Evolutionary conservation across 2,329 filamentous ascomycete species (phyloP).

Genomic region (Magnaporthales sp.): DNA sequence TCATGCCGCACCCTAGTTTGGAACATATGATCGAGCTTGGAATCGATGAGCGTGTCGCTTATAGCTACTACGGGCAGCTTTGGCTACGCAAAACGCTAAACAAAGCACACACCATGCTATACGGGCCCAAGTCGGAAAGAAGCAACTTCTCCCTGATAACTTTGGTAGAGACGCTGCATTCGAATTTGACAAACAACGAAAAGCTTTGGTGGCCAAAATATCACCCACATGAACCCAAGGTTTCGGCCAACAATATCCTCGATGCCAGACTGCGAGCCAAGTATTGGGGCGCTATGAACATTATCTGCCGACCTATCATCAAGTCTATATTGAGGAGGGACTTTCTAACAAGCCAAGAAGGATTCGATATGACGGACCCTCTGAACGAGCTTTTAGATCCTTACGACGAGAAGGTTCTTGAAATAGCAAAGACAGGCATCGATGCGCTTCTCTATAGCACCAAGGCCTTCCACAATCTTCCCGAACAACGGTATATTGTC

Average conservation of each 20-base stretch:
- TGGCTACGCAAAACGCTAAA: constrained; percentile 58
- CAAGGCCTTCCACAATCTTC: constrained; percentile 62
- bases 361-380: constrained; percentile 15
- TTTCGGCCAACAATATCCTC: constrained; percentile 66
- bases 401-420: constrained; percentile 29
- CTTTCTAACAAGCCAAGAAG: constrained; percentile 3
- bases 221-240: constrained; percentile 36
- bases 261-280: constrained; percentile 80
- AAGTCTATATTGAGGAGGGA: constrained; percentile 38
- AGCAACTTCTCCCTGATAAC: not conserved
- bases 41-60: constrained; percentile 38
- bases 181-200: constrained; percentile 6
- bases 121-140: constrained; percentile 21
- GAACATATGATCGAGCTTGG: constrained; percentile 31
- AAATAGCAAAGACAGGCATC: constrained; percentile 54
- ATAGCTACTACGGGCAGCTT: constrained; percentile 55
- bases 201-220: constrained; percentile 43
- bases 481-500: constrained; percentile 63
- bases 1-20: constrained; percentile 59
- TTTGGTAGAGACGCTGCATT: not conserved
- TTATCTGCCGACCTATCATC: constrained; percentile 75
- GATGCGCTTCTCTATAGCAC: constrained; percentile 78
- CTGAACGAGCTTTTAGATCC: not conserved
- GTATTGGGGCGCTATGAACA: constrained; percentile 86
- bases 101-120: constrained; percentile 49